Base-by-base conservation (phyloP, 2,329 filamentous ascomycete species). In the Phyllachora maydis region DNA sequence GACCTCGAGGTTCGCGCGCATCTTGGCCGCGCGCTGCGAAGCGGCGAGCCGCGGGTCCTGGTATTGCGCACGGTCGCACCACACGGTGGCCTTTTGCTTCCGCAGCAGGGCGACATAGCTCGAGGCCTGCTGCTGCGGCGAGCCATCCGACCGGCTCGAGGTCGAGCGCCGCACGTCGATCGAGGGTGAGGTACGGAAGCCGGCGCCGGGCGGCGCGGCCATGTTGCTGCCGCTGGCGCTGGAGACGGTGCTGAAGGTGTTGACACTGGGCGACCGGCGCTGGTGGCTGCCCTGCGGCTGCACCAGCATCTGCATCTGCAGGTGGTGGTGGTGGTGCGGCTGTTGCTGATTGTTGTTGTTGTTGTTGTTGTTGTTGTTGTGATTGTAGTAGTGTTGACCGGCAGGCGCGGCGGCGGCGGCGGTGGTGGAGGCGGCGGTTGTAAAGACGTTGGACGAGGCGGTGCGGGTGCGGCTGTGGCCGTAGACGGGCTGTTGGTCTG, bases 11-110 rank as follows among this genome's bases (percentile, higher is more conserved):
- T 73, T 72, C 8, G 88, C 88, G 23, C 82, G 64, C 53, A 78
- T 70, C 55, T 88, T 91, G 28, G 83, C 88, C 18, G 77, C 75
- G 28, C 77, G 67, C 45, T 91, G 82, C 39, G 83, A 75, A 14
- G 81, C 82, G 4, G 74, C 54, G 27, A 88, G 54, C 23, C 81
- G 65, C 1, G 85, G 79, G 43, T 98, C 88, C 47, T 95, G 82
- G 31, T 78, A 71, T 45, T 98, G 88, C 7, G 85, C 66, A 25
- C 83, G 74, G 43, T 95, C 88, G 53, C 83, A 93, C 88, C 88
- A 98, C 4, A 98, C 88, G 0, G 88, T 98, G 16, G 82, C 88
- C 46, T 95, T 95, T 50, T 98, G 88, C 45, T 83, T 85, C 31
- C 88, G 70, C 52, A 98, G 73, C n/a, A 93, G 61, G 17, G 88